Conservation (phyloP, 768 basidiomycete genomes). For the Nevesoporus exiguus region DNA sequence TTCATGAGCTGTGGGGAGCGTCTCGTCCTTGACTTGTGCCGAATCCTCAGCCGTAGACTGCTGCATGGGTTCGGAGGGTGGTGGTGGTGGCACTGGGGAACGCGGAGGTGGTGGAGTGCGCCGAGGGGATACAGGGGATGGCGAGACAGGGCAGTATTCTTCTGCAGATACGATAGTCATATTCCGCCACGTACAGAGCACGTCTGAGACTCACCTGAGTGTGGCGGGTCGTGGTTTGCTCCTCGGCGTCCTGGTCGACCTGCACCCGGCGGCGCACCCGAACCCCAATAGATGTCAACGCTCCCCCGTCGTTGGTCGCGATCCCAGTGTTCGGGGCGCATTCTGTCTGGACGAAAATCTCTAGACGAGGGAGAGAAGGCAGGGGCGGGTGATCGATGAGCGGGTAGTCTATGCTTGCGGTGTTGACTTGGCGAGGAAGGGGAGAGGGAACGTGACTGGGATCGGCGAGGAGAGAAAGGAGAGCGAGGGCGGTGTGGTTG, state of each 20-base stretch:
- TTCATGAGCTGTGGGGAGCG: constrained; percentile 36
- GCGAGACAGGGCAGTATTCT: constrained; percentile 23
- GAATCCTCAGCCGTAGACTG: constrained; percentile 16
- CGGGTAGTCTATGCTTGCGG: constrained; percentile 32
- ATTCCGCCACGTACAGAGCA: background rate
- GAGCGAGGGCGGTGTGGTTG: constrained; percentile 20
- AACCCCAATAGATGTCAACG: constrained; percentile 15
- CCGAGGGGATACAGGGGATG: constrained; percentile 22
- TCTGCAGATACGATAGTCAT: background rate
- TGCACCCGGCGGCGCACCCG: constrained; percentile 10
- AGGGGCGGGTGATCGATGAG: constrained; percentile 35
- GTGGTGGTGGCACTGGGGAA: constrained; percentile 26
- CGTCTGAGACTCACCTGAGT: constrained; percentile 7
- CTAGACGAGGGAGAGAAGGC: constrained; percentile 40
- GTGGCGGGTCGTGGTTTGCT: constrained; percentile 5
- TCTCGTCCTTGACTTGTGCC: constrained; percentile 23
- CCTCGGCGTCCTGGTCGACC: constrained; percentile 5
- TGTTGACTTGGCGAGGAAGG: constrained; percentile 35
- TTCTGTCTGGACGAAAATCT: constrained; percentile 33
- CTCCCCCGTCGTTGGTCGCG: constrained; percentile 38
- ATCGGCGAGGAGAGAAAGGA: constrained; percentile 20
- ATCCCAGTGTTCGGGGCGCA: constrained; percentile 33
- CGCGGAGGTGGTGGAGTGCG: constrained; percentile 19
- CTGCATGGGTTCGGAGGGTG: constrained; percentile 39
- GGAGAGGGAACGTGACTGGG: constrained; percentile 40